Conservation (phyloP, 83 land plant species). For the Thuja plicata region DNA sequence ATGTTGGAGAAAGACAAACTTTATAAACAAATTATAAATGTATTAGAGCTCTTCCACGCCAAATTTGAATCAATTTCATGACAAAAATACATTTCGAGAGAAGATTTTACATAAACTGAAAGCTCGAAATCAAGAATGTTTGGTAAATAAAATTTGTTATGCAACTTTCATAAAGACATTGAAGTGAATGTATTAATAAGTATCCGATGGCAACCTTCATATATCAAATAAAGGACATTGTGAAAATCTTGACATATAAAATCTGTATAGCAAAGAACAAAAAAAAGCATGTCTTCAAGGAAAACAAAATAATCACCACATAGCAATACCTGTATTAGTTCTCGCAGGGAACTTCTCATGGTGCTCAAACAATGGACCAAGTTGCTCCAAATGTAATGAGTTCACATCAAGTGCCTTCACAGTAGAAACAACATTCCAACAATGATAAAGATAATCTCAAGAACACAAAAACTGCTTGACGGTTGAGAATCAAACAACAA, state of each 20-base stretch:
- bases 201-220: not conserved
- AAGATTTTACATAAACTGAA: not conserved
- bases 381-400: slow-evolving; percentile 66
- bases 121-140: not conserved
- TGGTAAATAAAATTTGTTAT: not conserved
- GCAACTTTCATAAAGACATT: not conserved
- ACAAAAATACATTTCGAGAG: not conserved
- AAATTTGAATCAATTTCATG: not conserved
- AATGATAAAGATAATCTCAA: not conserved
- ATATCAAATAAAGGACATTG: not conserved
- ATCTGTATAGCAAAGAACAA: not conserved
- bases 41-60: not conserved
- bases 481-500: not conserved
- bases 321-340: slow-evolving; percentile 85
- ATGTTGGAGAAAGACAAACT: not conserved
- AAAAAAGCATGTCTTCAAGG: not conserved
- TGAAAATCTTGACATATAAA: not conserved
- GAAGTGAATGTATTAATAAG: not conserved
- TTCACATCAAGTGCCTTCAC: slow-evolving; percentile 73
- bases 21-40: not conserved
- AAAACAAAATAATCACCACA: not conserved
- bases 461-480: not conserved
- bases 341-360: slow-evolving; percentile 89
- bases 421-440: not conserved
- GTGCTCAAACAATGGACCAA: slow-evolving; percentile 97